Evolutionary conservation across 1,139 yeast genomes (phyloP).

Genomic region (Candida gigantensis): DNA sequence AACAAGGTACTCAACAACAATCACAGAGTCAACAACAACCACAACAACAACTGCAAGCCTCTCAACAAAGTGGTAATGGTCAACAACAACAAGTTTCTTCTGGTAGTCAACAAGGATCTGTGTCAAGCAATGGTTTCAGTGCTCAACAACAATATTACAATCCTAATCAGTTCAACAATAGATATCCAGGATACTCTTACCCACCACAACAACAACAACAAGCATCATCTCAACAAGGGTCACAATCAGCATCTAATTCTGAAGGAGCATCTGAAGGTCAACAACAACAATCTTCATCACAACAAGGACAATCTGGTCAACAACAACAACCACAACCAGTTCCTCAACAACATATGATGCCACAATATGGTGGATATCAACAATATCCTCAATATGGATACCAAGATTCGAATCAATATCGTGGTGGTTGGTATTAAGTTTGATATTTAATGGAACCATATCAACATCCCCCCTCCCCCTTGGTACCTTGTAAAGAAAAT

Average conservation of each 20-base stretch:
- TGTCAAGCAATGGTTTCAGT: slow-evolving; percentile 18
- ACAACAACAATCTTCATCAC: slow-evolving; percentile 17
- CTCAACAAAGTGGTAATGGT: slow-evolving; percentile 9
- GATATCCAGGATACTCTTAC: slow-evolving; percentile 41
- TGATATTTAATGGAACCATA: background rate
- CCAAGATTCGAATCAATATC: slow-evolving; percentile 47
- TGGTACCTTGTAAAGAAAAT: too few species aligned
- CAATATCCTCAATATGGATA: slow-evolving; percentile 55
- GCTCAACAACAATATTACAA: slow-evolving; percentile 31
- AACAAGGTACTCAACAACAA: slow-evolving; percentile 16
- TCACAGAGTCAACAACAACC: slow-evolving; percentile 10
- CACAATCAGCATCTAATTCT: slow-evolving; percentile 10
- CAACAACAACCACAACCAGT: slow-evolving; percentile 28
- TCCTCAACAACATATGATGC: slow-evolving; percentile 41
- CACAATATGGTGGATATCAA: slow-evolving; percentile 49
- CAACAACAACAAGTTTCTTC: slow-evolving; percentile 7
- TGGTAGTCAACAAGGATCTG: slow-evolving; percentile 14
- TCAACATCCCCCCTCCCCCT: too few species aligned
- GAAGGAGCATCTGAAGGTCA: slow-evolving; percentile 11
- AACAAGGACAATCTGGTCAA: slow-evolving; percentile 24
- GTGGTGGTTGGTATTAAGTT: slow-evolving; percentile 36
- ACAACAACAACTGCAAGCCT: slow-evolving; percentile 10
- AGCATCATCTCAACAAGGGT: slow-evolving; percentile 13
- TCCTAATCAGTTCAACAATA: slow-evolving; percentile 38
- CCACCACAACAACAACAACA: slow-evolving; percentile 33